These are phyloP conservation scores for Penicillium simplicissimum DNA, from an alignment of 495 filamentous ascomycete species.

Conservation along the genomic window DNA sequence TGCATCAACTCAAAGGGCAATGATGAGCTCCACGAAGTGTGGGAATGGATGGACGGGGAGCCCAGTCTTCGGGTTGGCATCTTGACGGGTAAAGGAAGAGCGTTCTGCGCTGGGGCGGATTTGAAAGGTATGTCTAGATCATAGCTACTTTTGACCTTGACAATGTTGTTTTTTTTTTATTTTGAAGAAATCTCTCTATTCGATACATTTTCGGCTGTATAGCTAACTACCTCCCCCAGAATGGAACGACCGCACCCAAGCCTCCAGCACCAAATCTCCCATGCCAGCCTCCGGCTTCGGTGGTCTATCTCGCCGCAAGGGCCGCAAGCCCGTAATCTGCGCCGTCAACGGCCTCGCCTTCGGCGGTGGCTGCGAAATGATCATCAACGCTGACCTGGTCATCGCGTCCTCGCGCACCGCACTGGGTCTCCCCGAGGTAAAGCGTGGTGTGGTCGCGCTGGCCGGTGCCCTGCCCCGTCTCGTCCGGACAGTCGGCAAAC, in stretches of 20 bases:
- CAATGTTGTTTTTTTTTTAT: too few relatives aligned
- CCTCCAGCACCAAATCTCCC: conserved; percentile 13
- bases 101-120: conserved; percentile 63
- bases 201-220: background rate
- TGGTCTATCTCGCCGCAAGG: conserved; percentile 48
- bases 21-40: conserved; percentile 52
- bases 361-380: conserved; percentile 77
- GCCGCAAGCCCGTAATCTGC: conserved; percentile 64
- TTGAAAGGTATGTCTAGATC: conserved; percentile 44
- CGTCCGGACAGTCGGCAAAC: conserved; percentile 63
- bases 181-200: background rate
- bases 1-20: conserved; percentile 53
- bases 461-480: conserved; percentile 74
- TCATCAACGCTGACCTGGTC: conserved; percentile 71
- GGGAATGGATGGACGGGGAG: conserved; percentile 59
- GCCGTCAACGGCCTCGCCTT: conserved; percentile 73
- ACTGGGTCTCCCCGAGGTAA: conserved; percentile 71
- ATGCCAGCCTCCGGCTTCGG: conserved; percentile 38
- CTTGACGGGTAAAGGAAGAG: conserved; percentile 55
- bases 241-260: conserved; percentile 36
- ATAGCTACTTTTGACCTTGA: background rate
- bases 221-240: conserved; percentile 28
- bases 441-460: conserved; percentile 68
- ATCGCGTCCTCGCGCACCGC: conserved; percentile 54
- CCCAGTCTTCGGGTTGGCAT: conserved; percentile 55